A percentile compares a stretch with the other conserved stretches of the same genome.
These are phyloP conservation scores for Rhexocercosporidium sp. DNA, from an alignment of 2,329 filamentous ascomycete species.

Conservation along the genomic window DNA sequence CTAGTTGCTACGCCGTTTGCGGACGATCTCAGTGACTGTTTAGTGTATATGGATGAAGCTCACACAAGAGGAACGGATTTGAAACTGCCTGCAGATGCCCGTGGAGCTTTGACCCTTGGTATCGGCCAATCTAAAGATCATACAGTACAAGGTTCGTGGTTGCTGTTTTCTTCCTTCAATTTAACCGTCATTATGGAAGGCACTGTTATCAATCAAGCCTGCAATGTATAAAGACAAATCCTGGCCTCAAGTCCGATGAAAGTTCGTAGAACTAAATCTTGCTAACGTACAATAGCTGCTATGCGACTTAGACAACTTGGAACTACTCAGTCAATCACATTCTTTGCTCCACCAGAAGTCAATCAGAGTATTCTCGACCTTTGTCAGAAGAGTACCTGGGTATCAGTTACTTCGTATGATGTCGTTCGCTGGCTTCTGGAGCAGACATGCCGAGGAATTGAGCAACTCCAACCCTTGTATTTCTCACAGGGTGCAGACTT, in stretches of 20 bases:
- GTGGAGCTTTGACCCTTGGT: conserved; percentile 34
- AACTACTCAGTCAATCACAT: conserved; percentile 40
- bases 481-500: conserved; percentile 66
- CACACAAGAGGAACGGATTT: conserved; percentile 38
- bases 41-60: conserved; percentile 39
- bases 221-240: neutral
- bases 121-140: conserved; percentile 37
- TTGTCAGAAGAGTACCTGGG: conserved; percentile 37
- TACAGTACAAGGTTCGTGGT: conserved; percentile 56
- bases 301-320: conserved; percentile 68
- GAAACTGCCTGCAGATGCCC: conserved; percentile 26
- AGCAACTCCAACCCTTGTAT: conserved; percentile 64
- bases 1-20: conserved; percentile 32
- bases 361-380: conserved; percentile 59
- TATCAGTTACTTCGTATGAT: conserved; percentile 44
- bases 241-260: neutral
- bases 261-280: neutral
- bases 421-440: conserved; percentile 67
- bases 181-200: neutral
- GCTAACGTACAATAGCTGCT: conserved; percentile 52
- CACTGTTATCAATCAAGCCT: neutral
- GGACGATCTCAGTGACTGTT: conserved; percentile 29
- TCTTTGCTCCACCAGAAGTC: conserved; percentile 41
- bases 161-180: neutral
- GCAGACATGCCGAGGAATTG: conserved; percentile 64